A percentile compares a stretch with the other conserved stretches of the same genome.
Conservation (phyloP, 2,329 filamentous ascomycete genomes). For the Colletotrichum australisinense region DNA sequence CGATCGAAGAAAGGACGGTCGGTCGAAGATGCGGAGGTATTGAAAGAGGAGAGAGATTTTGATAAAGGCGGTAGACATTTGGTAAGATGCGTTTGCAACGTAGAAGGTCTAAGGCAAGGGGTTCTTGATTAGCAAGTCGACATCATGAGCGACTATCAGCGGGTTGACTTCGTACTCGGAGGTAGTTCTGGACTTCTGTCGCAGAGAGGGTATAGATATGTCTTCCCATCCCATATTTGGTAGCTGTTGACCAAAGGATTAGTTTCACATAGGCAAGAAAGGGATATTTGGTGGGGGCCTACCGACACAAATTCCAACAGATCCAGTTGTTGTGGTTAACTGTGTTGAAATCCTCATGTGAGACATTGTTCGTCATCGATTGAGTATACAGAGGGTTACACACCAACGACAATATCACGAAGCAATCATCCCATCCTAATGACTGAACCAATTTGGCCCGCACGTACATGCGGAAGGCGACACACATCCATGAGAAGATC, state of each 20-base stretch:
- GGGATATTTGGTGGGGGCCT: background rate
- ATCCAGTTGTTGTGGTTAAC: conserved; percentile 16
- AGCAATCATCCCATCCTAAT: conserved; percentile 49
- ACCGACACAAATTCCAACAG: conserved; percentile 21
- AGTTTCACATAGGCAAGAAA: background rate
- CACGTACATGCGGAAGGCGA: conserved; percentile 43
- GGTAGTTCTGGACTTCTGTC: conserved; percentile 35
- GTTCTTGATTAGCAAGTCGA: background rate
- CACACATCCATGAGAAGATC: conserved; percentile 44
- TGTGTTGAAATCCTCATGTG: background rate
- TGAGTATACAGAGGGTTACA: conserved; percentile 28
- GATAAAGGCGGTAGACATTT: conserved; percentile 47
- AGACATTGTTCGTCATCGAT: background rate
- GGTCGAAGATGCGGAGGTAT: conserved; percentile 49
- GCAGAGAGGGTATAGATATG: conserved; percentile 37
- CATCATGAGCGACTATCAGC: background rate
- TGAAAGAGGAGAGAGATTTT: conserved; percentile 51
- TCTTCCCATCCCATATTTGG: conserved; percentile 41
- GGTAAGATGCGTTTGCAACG: conserved; percentile 45
- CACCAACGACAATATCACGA: conserved; percentile 47
- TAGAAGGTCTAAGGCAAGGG: conserved; percentile 44
- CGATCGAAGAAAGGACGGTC: conserved; percentile 40
- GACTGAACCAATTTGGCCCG: conserved; percentile 41
- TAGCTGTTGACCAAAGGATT: conserved; percentile 28
- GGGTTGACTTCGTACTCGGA: conserved; percentile 37